Evolutionary conservation across 1,139 yeast genomes (phyloP).

Genomic region (Geotrichum macrosporum): DNA sequence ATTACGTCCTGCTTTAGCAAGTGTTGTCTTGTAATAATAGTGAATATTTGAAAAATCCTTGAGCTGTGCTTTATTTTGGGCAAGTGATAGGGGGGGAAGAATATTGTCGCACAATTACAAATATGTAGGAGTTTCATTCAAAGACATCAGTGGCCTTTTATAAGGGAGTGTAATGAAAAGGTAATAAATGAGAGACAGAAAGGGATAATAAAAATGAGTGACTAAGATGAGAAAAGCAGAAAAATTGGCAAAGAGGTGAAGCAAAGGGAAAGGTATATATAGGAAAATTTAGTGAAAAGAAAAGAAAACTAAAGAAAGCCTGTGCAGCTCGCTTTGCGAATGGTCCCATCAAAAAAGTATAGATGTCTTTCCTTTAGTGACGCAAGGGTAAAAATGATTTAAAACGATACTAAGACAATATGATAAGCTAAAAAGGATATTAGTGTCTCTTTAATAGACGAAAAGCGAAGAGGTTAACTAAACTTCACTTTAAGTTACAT

Average conservation of each 20-base stretch:
- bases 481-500: background rate
- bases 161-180: too few species aligned
- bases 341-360: background rate
- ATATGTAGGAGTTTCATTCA: too few species aligned
- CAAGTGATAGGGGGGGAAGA: too few species aligned
- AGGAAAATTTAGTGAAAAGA: background rate
- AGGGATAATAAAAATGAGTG: background rate
- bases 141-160: too few species aligned
- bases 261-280: background rate
- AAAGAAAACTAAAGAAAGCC: background rate
- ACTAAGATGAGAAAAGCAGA: background rate
- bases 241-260: background rate
- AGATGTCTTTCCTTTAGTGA: background rate
- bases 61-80: too few species aligned
- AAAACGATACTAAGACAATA: slow-evolving; percentile 3
- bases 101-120: too few species aligned
- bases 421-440: background rate
- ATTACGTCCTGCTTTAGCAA: too few species aligned
- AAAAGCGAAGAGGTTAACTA: background rate
- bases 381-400: background rate
- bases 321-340: background rate
- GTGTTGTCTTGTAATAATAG: too few species aligned
- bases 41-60: too few species aligned
- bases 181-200: background rate
- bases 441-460: background rate